These are phyloP conservation scores for Tetraselmis chui DNA, from an alignment of 139 green algal species.

Conservation along the genomic window DNA sequence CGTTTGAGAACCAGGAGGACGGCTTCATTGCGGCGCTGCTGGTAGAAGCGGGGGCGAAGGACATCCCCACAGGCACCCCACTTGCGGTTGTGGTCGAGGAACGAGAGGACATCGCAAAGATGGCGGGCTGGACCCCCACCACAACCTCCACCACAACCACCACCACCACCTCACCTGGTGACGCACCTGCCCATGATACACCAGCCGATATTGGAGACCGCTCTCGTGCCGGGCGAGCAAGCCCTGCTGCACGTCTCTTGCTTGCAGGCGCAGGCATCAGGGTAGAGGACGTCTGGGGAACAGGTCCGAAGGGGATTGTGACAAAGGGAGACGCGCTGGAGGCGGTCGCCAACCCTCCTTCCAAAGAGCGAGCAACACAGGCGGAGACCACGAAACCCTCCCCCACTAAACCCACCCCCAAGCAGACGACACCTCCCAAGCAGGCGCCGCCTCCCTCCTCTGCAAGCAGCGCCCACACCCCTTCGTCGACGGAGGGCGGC, in stretches of 20 bases:
- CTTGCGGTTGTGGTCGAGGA: slow-evolving; percentile 87
- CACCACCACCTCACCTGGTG: neutral
- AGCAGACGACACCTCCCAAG: too few relatives aligned
- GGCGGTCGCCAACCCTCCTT: slow-evolving; percentile 45
- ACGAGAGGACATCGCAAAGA: slow-evolving; percentile 34
- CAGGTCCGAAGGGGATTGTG: slow-evolving; percentile 69
- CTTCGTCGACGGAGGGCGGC: slow-evolving; percentile 15
- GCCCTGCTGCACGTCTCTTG: slow-evolving; percentile 60
- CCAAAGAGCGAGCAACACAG: slow-evolving; percentile 14
- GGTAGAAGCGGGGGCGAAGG: slow-evolving; percentile 52
- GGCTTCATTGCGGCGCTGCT: slow-evolving; percentile 73
- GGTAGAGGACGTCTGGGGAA: slow-evolving; percentile 27
- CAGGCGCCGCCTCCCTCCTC: neutral
- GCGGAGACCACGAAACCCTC: neutral
- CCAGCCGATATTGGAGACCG: neutral
- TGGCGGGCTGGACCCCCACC: neutral
- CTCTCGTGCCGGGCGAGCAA: slow-evolving; percentile 17
- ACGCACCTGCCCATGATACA: too few relatives aligned
- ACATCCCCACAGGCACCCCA: slow-evolving; percentile 49
- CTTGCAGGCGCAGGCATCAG: slow-evolving; percentile 40
- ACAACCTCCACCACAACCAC: neutral
- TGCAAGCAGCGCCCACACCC: neutral
- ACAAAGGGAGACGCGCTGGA: slow-evolving; percentile 85
- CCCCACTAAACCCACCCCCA: neutral
- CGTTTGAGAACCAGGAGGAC: slow-evolving; percentile 61